phyloP scores from a whole-genome alignment of 2,329 filamentous ascomycete species.

The Colletotrichum eleusines region DNA sequence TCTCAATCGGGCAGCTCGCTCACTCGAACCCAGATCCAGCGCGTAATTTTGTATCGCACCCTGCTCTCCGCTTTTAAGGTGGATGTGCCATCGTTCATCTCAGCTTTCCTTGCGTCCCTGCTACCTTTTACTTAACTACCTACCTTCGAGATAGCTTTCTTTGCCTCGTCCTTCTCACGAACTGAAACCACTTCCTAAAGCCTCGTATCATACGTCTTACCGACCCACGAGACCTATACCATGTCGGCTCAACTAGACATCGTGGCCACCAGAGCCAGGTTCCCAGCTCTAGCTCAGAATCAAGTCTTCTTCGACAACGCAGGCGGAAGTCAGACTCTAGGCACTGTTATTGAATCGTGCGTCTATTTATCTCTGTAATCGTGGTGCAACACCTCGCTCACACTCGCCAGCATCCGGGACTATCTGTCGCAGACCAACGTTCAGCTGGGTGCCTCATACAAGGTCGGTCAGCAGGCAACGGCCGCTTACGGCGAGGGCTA shows the following conservation, averaged over 20 bases:
- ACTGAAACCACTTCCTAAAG: too few relatives aligned
- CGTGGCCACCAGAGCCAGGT: constrained; percentile 66
- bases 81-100: constrained; percentile 9
- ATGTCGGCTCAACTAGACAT: constrained; percentile 56
- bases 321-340: constrained; percentile 78
- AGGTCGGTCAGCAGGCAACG: constrained; percentile 69
- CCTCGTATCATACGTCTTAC: not conserved
- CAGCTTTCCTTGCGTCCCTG: not conserved
- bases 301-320: constrained; percentile 85
- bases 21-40: constrained; percentile 5
- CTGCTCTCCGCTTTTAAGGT: constrained; percentile 12
- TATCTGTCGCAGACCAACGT: constrained; percentile 79
- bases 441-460: constrained; percentile 80
- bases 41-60: constrained; percentile 1
- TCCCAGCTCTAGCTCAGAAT: constrained; percentile 75
- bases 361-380: constrained; percentile 44
- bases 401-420: constrained; percentile 64
- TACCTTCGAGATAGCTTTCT: not conserved
- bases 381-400: constrained; percentile 5
- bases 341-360: constrained; percentile 74
- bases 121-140: not conserved
- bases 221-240: not conserved
- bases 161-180: not conserved
- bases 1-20: constrained; percentile 30
- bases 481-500: constrained; percentile 70